Evolutionary conservation across 2,329 filamentous ascomycete genomes (phyloP).

Genomic region (Emmonsia crescens): DNA sequence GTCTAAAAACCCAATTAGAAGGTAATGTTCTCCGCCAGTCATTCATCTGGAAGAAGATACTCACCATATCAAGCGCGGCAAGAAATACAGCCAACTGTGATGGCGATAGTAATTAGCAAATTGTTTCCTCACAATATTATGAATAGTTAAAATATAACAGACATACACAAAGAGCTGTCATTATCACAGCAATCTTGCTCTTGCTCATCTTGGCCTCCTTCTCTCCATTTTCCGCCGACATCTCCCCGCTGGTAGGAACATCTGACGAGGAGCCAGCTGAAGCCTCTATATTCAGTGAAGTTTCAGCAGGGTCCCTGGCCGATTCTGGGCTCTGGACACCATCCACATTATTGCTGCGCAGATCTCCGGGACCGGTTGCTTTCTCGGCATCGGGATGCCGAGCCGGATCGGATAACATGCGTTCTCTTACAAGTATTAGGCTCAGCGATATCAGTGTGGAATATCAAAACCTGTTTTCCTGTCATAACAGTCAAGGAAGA

Average conservation of each 20-base stretch:
- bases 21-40: not conserved
- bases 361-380: not conserved
- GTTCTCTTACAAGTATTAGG: not conserved
- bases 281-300: not conserved
- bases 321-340: not conserved
- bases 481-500: not conserved
- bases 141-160: not conserved
- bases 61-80: conserved; percentile 48
- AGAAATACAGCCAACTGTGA: conserved; percentile 46
- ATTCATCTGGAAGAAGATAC: conserved; percentile 3
- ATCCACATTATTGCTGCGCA: not conserved
- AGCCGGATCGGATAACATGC: not conserved
- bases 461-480: not conserved
- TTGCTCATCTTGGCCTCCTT: conserved; percentile 8
- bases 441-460: not conserved
- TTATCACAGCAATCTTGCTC: conserved; percentile 11
- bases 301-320: not conserved
- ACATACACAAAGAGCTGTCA: conserved; percentile 12
- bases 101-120: not conserved
- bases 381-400: conserved; percentile 1
- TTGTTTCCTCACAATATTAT: not conserved
- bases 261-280: not conserved
- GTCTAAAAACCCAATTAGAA: conserved; percentile 12
- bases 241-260: not conserved
- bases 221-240: not conserved